Evolutionary conservation across 2,329 filamentous ascomycete genomes (phyloP), one percentile per base, ranked within the genome.

Genomic region (Neospermospora avenae): DNA sequence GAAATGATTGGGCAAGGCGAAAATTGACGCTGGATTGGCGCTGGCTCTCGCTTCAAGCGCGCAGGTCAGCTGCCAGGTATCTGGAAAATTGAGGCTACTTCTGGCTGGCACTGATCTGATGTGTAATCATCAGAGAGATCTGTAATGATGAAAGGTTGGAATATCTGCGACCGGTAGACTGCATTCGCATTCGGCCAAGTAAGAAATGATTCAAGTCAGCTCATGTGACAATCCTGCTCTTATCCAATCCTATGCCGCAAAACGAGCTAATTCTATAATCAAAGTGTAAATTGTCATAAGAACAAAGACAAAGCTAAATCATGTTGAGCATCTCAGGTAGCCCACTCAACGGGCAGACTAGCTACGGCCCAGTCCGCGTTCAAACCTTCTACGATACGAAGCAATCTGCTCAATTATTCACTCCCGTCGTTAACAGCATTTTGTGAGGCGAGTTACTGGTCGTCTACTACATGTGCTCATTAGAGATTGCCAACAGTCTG

Each of bases 1-100:
- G 28, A 25, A 35, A 44, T 41, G 53, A 60, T 60, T 60, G 58
- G 58, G 4, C 52, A 45, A 51, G 48, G 18, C 31, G n/a, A 51
- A 4, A 28, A 37, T 37, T 51, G 48, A 37, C 48, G 48, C 48
- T 51, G 31, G 31, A 51, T 22, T 51, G 28, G 28, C 48, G 48
- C 48, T 24, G 28, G 48, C 28, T 51, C 34, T 51, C 3, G 16
- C 18, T 51, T 51, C 48, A 51, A 51, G 48, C 48, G 48, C 48
- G 48, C 48, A 51, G 48, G 48, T 51, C 48, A 51, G 28, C 48
- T 51, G 48, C 34, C 28, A 6, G 4, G 11, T 8, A 49, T 4
- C 1, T 11, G 4, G 45, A n/a, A 34, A n/a, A 13, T 39, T n/a
- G 35, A 39, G 16, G 35, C 10, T 39, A n/a, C n/a, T 41, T 16